Percentiles rank a stretch among this genome's conserved stretches.
phyloP scores from a whole-genome alignment of 495 filamentous ascomycete species.

The Lophium mytilinum region DNA sequence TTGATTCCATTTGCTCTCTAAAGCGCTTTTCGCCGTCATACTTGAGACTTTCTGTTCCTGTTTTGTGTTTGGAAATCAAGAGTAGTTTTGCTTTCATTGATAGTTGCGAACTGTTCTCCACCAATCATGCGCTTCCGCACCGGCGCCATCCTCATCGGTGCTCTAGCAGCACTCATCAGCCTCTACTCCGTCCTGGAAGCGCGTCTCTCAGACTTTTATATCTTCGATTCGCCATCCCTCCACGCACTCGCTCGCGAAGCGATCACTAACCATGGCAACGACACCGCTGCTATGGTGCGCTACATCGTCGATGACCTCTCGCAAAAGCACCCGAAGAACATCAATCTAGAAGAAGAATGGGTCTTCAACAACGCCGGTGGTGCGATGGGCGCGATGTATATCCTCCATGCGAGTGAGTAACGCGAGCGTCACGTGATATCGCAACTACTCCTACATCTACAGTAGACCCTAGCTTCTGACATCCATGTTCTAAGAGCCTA shows the following conservation, averaged over 20 bases:
- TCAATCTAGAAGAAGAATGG: constrained; percentile 58
- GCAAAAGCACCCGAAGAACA: constrained; percentile 33
- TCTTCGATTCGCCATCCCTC: constrained; percentile 61
- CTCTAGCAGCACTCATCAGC: no score
- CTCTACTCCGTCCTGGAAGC: no score
- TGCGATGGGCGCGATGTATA: constrained; percentile 85
- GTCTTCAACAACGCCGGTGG: constrained; percentile 50
- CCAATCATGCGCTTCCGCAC: no score
- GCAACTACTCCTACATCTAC: neutral
- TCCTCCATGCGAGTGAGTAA: constrained; percentile 67
- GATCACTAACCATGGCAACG: constrained; percentile 59
- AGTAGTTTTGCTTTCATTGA: no score
- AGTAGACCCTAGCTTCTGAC: neutral
- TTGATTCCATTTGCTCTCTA: no score
- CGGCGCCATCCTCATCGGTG: no score
- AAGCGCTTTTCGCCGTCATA: no score
- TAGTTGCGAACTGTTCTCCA: no score
- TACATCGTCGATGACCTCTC: constrained; percentile 48
- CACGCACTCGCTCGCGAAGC: constrained; percentile 58
- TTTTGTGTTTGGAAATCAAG: no score
- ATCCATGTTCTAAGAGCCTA: neutral
- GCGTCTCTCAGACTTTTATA: constrained; percentile 47
- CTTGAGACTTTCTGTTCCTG: no score
- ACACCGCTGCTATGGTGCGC: constrained; percentile 59
- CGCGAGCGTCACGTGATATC: neutral